These are phyloP conservation scores for Apostasia shenzhenica DNA, from an alignment of 106 monocot genomes.

Conservation along the genomic window DNA sequence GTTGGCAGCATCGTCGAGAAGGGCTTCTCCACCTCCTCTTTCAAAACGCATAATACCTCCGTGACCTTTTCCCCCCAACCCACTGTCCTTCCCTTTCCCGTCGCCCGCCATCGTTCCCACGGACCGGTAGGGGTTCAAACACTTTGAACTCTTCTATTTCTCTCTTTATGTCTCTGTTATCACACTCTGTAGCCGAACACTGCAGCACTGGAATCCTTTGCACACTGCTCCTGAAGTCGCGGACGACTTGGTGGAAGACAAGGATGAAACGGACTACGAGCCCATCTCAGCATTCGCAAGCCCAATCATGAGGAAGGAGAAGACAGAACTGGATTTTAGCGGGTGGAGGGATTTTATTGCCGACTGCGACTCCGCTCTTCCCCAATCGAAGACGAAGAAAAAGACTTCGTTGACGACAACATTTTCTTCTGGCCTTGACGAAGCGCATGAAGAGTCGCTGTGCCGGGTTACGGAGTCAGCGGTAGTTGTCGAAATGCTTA, in stretches of 20 bases:
- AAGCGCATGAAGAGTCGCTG: neutral
- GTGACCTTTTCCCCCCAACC: constrained; percentile 30
- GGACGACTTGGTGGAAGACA: constrained; percentile 36
- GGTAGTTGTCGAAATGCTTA: neutral
- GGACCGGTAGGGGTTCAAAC: constrained; percentile 52
- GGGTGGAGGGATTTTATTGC: constrained; percentile 46
- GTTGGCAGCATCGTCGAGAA: constrained; percentile 87
- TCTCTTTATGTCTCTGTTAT: neutral
- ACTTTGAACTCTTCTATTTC: neutral
- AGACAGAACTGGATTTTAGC: constrained; percentile 68
- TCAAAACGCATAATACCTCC: constrained; percentile 1
- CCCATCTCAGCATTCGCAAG: constrained; percentile 24
- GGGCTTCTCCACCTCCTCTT: constrained; percentile 47
- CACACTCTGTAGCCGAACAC: neutral
- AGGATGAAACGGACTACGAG: constrained; percentile 25
- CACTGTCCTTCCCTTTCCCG: constrained; percentile 84
- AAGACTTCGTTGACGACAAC: neutral
- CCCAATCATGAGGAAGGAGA: constrained; percentile 52
- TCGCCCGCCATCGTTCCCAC: constrained; percentile 95
- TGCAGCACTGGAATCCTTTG: constrained; percentile 60
- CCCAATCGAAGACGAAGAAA: constrained; percentile 14
- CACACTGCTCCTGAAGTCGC: constrained; percentile 2
- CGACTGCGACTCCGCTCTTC: constrained; percentile 1
- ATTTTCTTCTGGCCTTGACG: neutral
- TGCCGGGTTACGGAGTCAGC: neutral